Base-by-base conservation (phyloP, 1,284 basidiomycete genomes). In the Apiotrichum brassicae region DNA sequence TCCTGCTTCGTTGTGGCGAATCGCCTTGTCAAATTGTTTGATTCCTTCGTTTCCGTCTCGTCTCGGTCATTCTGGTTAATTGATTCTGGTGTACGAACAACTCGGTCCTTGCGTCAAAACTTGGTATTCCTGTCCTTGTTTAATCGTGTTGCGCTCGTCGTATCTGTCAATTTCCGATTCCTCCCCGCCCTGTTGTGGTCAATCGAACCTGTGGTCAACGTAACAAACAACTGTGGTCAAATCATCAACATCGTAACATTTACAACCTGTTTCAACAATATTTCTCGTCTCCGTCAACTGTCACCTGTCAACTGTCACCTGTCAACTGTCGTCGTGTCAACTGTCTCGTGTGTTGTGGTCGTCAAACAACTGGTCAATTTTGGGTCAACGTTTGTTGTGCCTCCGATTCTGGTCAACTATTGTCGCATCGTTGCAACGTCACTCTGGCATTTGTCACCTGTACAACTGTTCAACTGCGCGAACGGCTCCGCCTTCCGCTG, bases 401-500 rank as follows among this genome's bases (percentile, higher is more conserved):
- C 38, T 12, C 38, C 38, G 38, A 24, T 39, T 30, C 30, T 43
- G 28, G 32, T 43, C 42, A 35, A 23, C 30, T 19, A 18, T 25
- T 34, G 32, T 35, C 32, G 32, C 24, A 33, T 26, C 43, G 37
- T 25, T 40, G 45, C 37, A 42, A 26, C 22, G 13, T 23, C 38
- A n/a, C 40, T 30, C 20, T 42, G 40, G 40, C 40, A 32, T 41
- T 24, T 14, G 14, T 28, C 24, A 26, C 24, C 40, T 32, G 37
- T 48, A 32, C 30, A 39, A 42, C 40, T 43, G 35, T 43, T 42
- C 43, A 28, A 32, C 35, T 46, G 35, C 28, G 16, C 30, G 36
- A 24, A 32, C 20, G 45, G 16, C 43, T 36, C 14, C 44, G 35
- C 16, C 20, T n/a, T 8, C 25, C 43, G 51, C 47, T 52, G 51